Base-by-base conservation (phyloP, 331 rosid species). In the Acacia pycnantha region DNA sequence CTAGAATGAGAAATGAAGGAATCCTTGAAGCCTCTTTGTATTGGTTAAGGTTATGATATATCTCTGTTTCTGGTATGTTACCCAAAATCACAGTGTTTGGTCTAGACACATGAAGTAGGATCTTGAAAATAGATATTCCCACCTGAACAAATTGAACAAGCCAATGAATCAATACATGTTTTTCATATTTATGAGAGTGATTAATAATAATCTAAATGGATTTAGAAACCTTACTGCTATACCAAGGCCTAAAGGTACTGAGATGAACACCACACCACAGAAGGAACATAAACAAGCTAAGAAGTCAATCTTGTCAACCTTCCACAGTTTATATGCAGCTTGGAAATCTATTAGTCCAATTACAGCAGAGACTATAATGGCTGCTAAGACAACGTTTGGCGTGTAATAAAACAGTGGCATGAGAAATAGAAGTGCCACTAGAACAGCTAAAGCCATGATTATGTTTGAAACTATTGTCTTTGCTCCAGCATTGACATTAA, bases 301-400 rank as follows among this genome's bases (percentile, higher is more conserved):
- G 84, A 90, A 96, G 85, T 96, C 99, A 18, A 96, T 92, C 73
- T 96, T 96, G 89, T 96, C 99, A 53, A 92, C 99, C 79, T 96
- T 92, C 97, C 95, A 96, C 81, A 96, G 48, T 70, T 86, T 81
- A 68, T 69, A 78, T 11, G 94, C 95, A 41, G 95, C 90, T 89
- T 90, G 92, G 47, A 88, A 91, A 66, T 96, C 97, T 33, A 96
- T 84, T 43, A 96, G 81, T 1, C 99, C 98, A 29, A 94, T 87
- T 85, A 96, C 99, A 11, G 99, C 99, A 21, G 94, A 91, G 56
- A 96, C 69, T 74, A 96, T 96, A 82, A 94, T 96, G 84, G 99
- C 89, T 4, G 97, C 98, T 67, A 94, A 77, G 86, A 96, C 89
- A 37, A 96, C 90, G 66, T 89, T 96, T 72, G 99, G 99, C 19